Percentiles rank a stretch among this genome's conserved stretches.
These are phyloP conservation scores for Chenopodium suecicum DNA, from an alignment of 148 eudicot genomes.

Conservation along the genomic window DNA sequence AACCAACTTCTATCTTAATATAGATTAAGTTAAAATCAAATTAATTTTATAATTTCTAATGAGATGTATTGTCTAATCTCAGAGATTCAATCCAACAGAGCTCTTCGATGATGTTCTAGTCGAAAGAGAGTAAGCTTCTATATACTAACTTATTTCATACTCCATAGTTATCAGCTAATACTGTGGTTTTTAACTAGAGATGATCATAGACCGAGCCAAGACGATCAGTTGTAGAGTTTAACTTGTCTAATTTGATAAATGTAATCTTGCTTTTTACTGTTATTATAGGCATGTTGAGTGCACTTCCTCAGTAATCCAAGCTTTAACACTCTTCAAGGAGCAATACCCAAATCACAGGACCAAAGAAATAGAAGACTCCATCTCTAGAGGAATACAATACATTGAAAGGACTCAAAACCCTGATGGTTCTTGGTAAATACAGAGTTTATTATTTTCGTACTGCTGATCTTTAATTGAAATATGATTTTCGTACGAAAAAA, in stretches of 20 bases:
- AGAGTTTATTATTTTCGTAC: too few species aligned
- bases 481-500: too few species aligned
- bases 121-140: conserved; percentile 51
- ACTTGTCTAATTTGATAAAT: too few species aligned
- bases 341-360: conserved; percentile 35
- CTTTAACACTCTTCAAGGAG: conserved; percentile 37
- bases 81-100: conserved; percentile 66
- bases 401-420: conserved; percentile 41
- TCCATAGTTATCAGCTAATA: neutral
- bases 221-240: too few species aligned
- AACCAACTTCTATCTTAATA: neutral
- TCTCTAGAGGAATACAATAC: conserved; percentile 37
- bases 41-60: neutral
- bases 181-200: too few species aligned
- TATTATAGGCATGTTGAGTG: conserved; percentile 37
- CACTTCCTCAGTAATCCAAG: conserved; percentile 32
- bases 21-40: too few species aligned
- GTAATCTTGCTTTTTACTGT: too few species aligned
- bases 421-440: conserved; percentile 51
- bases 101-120: conserved; percentile 55
- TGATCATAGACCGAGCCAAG: too few species aligned
- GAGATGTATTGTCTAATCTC: conserved; percentile 1
- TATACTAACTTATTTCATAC: neutral
- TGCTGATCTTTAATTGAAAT: too few species aligned
- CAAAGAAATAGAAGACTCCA: conserved; percentile 39